Evolutionary conservation across 148 eudicot species (phyloP).

Genomic region (Mesembryanthemum crystallinum): DNA sequence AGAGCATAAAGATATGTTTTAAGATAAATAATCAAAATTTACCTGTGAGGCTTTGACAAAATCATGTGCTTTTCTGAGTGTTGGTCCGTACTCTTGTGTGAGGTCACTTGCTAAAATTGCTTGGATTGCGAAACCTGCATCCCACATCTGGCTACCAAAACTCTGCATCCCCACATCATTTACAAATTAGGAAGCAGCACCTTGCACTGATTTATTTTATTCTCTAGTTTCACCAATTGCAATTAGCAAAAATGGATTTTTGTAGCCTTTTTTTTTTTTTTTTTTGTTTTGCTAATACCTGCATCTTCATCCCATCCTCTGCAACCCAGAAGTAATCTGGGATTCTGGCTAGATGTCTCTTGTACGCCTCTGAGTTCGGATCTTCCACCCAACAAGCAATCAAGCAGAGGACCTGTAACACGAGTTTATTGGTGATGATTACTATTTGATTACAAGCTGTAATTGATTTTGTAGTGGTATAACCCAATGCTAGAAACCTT

Average conservation of each 20-base stretch:
- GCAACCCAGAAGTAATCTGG: slow-evolving; percentile 67
- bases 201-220: neutral
- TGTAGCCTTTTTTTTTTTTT: neutral
- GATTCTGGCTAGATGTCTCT: slow-evolving; percentile 57
- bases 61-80: slow-evolving; percentile 47
- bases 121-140: slow-evolving; percentile 45
- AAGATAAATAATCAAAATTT: neutral
- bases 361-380: slow-evolving; percentile 55
- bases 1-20: neutral
- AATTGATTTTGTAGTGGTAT: neutral
- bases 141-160: slow-evolving; percentile 61
- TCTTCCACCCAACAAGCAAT: slow-evolving; percentile 78
- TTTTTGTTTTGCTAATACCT: no score
- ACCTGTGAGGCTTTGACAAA: slow-evolving; percentile 61
- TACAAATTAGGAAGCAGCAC: neutral
- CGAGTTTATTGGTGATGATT: neutral
- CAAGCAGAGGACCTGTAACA: slow-evolving; percentile 42
- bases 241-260: neutral
- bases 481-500: slow-evolving; percentile 30
- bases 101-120: slow-evolving; percentile 42
- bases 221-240: neutral
- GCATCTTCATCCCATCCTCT: slow-evolving; percentile 74
- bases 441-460: neutral
- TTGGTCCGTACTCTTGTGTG: slow-evolving; percentile 33
- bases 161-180: slow-evolving; percentile 27